Percentiles rank a stretch among this genome's conserved stretches.
Conservation (phyloP, 768 basidiomycete species). For the Boletus patriciae region DNA sequence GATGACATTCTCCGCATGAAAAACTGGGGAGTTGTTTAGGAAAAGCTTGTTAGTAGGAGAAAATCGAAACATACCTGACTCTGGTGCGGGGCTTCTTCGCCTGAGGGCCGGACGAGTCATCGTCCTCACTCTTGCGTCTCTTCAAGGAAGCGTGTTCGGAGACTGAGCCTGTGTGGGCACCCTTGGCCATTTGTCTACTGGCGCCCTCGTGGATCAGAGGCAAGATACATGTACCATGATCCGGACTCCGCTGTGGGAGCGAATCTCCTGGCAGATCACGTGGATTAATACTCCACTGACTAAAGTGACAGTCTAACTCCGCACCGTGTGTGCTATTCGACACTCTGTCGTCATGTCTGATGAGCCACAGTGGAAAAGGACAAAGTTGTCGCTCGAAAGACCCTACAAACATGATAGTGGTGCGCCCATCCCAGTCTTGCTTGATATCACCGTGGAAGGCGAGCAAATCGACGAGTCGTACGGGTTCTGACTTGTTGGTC, state of each 20-base stretch:
- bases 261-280: conserved; percentile 24
- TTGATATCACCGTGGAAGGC: conserved; percentile 71
- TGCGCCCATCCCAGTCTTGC: conserved; percentile 55
- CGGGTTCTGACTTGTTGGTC: conserved; percentile 25
- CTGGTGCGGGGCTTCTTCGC: conserved; percentile 69
- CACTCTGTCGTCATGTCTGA: conserved; percentile 18
- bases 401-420: conserved; percentile 82
- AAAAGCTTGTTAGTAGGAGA: background rate
- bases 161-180: conserved; percentile 15
- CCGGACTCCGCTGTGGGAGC: conserved; percentile 7
- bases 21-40: conserved; percentile 47
- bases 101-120: conserved; percentile 42
- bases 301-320: background rate
- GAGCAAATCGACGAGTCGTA: conserved; percentile 73
- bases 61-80: conserved; percentile 59
- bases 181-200: conserved; percentile 31
- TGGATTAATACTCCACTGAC: conserved; percentile 6
- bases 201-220: conserved; percentile 32
- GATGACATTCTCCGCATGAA: conserved; percentile 86
- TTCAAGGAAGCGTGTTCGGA: conserved; percentile 44
- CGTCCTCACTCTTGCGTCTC: conserved; percentile 66
- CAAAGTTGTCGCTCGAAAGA: conserved; percentile 69
- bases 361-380: conserved; percentile 53
- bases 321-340: background rate
- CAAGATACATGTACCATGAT: conserved; percentile 21